Evolutionary conservation across 257 asterid species (phyloP), one percentile per base, ranked within the genome.

Genomic region (Salvia splendens): DNA sequence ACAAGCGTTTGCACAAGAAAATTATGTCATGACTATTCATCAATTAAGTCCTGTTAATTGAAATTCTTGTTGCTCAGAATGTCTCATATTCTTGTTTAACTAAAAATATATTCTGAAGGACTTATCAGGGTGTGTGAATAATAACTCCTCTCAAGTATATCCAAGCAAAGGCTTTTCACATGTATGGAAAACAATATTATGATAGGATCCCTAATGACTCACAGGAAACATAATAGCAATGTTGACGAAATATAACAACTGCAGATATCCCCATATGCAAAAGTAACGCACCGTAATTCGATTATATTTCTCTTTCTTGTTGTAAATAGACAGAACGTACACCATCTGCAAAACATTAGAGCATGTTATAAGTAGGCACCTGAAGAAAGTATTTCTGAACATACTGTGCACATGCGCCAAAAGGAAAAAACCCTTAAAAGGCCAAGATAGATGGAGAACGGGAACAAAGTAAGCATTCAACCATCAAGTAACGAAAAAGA

Each of bases 261-360:
- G 58, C 45, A 61, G 49, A 60, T 43, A 48, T 52, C 47, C 38
- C 33, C 55, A 57, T 33, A 50, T 69, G 67, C 65, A 50, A 59
- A 62, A 20, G 48, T 60, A 56, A 76, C 85, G 48, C 73, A 86
- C 95, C 88, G 88, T 86, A 11, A 86, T 79, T 69, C 87, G 86
- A 69, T 86, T 77, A 79, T 80, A 68, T 82, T 82, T 84, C 83
- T 86, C 95, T 77, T 82, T 86, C 81, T 84, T 86, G 85, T 83
- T 82, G 91, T 82, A 86, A 59, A 86, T 81, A 45, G 95, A 84
- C 70, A 86, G 80, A 55, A 86, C 95, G 42, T 86, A 86, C 42
- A 86, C 88, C 95, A 86, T 86, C 95, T 86, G 95, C 67, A 75
- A 82, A 73, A 73, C 59, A 61, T 42, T 15, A 24, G 43, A 77